Percentiles rank a stretch among this genome's conserved stretches.
These are phyloP conservation scores for Syzygium grande DNA, from an alignment of 345 rosid genomes.

Conservation along the genomic window DNA sequence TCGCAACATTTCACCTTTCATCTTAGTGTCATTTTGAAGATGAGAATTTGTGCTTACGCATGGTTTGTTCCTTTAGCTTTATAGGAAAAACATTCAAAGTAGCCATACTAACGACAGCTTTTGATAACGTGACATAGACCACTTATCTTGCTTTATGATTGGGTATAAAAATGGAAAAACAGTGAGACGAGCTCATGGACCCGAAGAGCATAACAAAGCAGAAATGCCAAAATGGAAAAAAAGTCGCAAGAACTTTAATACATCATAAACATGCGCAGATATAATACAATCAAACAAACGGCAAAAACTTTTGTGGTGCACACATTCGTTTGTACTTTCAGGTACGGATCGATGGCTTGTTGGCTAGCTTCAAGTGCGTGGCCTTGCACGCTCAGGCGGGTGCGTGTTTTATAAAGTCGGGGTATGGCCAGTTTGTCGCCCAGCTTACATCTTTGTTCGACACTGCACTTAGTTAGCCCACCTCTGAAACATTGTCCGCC, in stretches of 20 bases:
- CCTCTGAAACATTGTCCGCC: not conserved
- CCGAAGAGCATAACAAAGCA: not conserved
- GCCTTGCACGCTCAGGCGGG: not conserved
- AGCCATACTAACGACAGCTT: not conserved
- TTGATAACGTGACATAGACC: not conserved
- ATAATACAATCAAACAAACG: not conserved
- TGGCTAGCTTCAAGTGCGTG: not conserved
- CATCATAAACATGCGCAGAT: not conserved
- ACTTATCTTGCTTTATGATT: not conserved
- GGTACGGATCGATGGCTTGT: not conserved
- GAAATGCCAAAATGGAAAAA: not conserved
- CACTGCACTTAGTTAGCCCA: not conserved
- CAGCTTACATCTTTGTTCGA: not conserved
- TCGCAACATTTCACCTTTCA: not conserved
- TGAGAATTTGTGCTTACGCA: not conserved
- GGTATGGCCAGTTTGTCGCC: not conserved
- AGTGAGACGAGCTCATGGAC: not conserved
- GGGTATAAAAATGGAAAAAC: not conserved
- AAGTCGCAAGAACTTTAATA: not conserved
- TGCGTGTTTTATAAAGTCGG: not conserved
- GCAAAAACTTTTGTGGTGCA: not conserved
- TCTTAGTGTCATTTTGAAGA: not conserved
- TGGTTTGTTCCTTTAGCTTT: not conserved
- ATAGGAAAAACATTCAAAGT: not conserved
- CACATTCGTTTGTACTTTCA: not conserved